A percentile compares a stretch with the other conserved stretches of the same genome.
These are phyloP conservation scores for Macroventuria anomochaeta DNA, from an alignment of 2,329 filamentous ascomycete genomes.

Conservation along the genomic window DNA sequence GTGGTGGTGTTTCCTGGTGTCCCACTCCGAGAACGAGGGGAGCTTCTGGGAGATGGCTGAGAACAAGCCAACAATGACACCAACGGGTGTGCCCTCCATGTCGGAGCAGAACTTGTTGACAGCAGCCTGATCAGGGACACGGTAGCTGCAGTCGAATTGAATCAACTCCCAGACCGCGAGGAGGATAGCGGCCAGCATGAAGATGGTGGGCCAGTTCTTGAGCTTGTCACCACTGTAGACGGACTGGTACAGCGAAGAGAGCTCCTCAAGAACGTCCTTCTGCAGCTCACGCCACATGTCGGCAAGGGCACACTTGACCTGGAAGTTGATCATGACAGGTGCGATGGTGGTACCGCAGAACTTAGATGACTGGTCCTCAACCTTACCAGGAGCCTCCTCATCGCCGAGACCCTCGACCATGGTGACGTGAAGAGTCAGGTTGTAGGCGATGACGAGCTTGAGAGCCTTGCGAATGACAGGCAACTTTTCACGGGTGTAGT, in stretches of 20 bases:
- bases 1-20: constrained; percentile 88
- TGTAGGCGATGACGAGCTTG: constrained; percentile 94
- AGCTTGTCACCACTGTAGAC: constrained; percentile 97
- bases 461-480: constrained; percentile 93
- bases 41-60: constrained; percentile 97
- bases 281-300: constrained; percentile 98
- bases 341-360: constrained; percentile 90
- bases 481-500: constrained; percentile 85
- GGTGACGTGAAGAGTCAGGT: constrained; percentile 91
- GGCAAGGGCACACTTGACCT: constrained; percentile 95
- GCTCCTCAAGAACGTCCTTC: constrained; percentile 93
- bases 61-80: constrained; percentile 95
- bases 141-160: constrained; percentile 98
- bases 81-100: constrained; percentile 95
- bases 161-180: constrained; percentile 98
- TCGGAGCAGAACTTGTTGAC: constrained; percentile 95
- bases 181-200: constrained; percentile 93
- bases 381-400: constrained; percentile 83
- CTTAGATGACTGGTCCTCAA: constrained; percentile 84
- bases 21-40: constrained; percentile 91
- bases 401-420: constrained; percentile 89
- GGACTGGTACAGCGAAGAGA: constrained; percentile 91
- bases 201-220: constrained; percentile 99
- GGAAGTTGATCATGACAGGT: constrained; percentile 99
- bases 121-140: constrained; percentile 80